A percentile compares a stretch with the other conserved stretches of the same genome.
phyloP scores from a whole-genome alignment of 192 early-diverging fungal genomes.

The Coemansia sp. region DNA sequence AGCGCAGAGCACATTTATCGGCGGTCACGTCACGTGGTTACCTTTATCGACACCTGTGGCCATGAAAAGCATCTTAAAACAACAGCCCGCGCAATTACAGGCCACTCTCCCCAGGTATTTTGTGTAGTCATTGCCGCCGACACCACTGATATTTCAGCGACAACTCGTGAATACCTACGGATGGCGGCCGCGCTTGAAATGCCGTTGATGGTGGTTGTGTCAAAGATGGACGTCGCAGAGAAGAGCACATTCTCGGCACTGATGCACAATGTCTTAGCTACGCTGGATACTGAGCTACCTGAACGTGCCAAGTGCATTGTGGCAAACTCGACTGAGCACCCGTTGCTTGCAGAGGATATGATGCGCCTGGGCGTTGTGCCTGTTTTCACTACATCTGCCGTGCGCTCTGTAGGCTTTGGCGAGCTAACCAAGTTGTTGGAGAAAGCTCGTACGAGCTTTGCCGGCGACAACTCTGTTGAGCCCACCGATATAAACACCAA shows the following conservation, averaged over 20 bases:
- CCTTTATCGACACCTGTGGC: slow-evolving; percentile 87
- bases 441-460: not conserved
- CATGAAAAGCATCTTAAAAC: slow-evolving; percentile 87
- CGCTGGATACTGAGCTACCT: slow-evolving; percentile 41
- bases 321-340: slow-evolving; percentile 11
- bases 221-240: slow-evolving; percentile 77
- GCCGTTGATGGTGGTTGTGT: slow-evolving; percentile 81
- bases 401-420: slow-evolving; percentile 68
- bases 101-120: slow-evolving; percentile 83
- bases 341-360: slow-evolving; percentile 39
- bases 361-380: slow-evolving; percentile 65
- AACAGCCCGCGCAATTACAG: slow-evolving; percentile 88
- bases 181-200: slow-evolving; percentile 76
- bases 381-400: slow-evolving; percentile 81
- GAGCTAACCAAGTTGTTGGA: slow-evolving; percentile 67
- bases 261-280: slow-evolving; percentile 52
- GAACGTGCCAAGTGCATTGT: slow-evolving; percentile 43
- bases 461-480: not conserved
- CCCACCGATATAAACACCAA: slow-evolving; percentile 15
- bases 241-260: slow-evolving; percentile 56
- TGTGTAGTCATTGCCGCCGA: slow-evolving; percentile 79
- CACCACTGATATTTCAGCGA: slow-evolving; percentile 60
- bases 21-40: slow-evolving; percentile 72
- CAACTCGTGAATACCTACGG: slow-evolving; percentile 76
- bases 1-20: slow-evolving; percentile 76